Conservation (phyloP, 1,139 yeast genomes). For the Pichia sp. region DNA sequence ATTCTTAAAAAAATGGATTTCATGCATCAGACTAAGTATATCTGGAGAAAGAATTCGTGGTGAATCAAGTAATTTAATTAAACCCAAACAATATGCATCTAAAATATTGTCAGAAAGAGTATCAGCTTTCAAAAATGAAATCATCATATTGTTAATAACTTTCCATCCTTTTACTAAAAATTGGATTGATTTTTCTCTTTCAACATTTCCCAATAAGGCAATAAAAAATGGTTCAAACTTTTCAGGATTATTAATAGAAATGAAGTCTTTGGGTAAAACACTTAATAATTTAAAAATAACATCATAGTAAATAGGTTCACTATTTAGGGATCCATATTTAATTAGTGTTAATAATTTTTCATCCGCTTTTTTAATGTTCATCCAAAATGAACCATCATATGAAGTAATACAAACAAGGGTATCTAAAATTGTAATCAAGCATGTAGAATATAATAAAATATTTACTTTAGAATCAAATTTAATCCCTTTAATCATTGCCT, state of each 20-base stretch:
- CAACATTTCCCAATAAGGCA: slow-evolving; percentile 26
- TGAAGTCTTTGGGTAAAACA: slow-evolving; percentile 23
- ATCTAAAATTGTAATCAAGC: slow-evolving; percentile 45
- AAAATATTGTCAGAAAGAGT: slow-evolving; percentile 7
- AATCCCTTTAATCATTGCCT: slow-evolving; percentile 46
- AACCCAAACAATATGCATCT: slow-evolving; percentile 7
- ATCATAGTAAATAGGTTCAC: slow-evolving; percentile 44
- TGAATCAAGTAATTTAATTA: slow-evolving; percentile 19
- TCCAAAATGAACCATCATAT: slow-evolving; percentile 44
- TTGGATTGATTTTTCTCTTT: slow-evolving; percentile 22
- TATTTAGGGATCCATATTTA: slow-evolving; percentile 46
- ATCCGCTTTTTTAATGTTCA: slow-evolving; percentile 35
- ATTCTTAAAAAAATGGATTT: slow-evolving; percentile 11
- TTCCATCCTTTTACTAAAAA: slow-evolving; percentile 26
- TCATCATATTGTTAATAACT: slow-evolving; percentile 17
- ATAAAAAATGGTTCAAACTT: slow-evolving; percentile 23
- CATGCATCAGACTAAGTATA: slow-evolving; percentile 10
- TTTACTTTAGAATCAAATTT: slow-evolving; percentile 34
- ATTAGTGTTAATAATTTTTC: slow-evolving; percentile 42
- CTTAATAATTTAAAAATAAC: slow-evolving; percentile 23
- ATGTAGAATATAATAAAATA: slow-evolving; percentile 37
- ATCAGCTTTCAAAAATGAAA: slow-evolving; percentile 1
- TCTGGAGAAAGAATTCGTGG: slow-evolving; percentile 14
- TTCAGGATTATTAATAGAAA: slow-evolving; percentile 14
- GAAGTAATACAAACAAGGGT: slow-evolving; percentile 39